Percentiles rank a stretch among this genome's conserved stretches.
Evolutionary conservation across 495 filamentous ascomycete genomes (phyloP).

Genomic region (Penicillium roqueforti): DNA sequence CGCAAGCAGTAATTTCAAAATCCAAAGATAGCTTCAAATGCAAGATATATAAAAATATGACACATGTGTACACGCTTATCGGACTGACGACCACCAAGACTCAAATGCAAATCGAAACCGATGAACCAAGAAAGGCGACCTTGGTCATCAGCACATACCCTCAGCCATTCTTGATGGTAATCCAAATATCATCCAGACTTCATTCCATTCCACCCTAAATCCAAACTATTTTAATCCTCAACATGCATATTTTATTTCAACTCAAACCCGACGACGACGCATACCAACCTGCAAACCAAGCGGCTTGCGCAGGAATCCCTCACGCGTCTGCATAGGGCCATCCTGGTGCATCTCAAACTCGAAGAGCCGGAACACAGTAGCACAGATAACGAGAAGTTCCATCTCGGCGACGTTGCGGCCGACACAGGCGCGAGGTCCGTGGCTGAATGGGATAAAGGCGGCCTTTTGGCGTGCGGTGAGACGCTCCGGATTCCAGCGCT

Average conservation of each 20-base stretch:
- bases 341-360: conserved; percentile 68
- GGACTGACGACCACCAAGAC: not conserved
- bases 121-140: conserved; percentile 6
- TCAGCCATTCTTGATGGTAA: not conserved
- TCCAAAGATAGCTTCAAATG: not conserved
- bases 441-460: conserved; percentile 82
- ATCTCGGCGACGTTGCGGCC: conserved; percentile 89
- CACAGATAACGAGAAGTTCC: conserved; percentile 79
- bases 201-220: conserved; percentile 8
- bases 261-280: conserved; percentile 39
- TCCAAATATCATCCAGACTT: not conserved
- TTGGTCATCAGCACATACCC: conserved; percentile 23
- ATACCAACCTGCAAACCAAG: conserved; percentile 70
- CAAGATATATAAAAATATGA: not conserved
- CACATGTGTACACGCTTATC: conserved; percentile 13
- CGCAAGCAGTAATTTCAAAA: not conserved
- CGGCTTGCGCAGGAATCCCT: conserved; percentile 90
- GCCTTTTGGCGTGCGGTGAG: conserved; percentile 64
- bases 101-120: not conserved
- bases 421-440: conserved; percentile 77
- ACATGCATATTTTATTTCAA: no score
- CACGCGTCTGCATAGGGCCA: conserved; percentile 67
- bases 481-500: conserved; percentile 60
- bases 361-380: conserved; percentile 70
- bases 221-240: not conserved